Percentiles rank a stretch among this genome's conserved stretches.
phyloP scores from a whole-genome alignment of 2,329 filamentous ascomycete genomes.

The Aspergillus costaricaensis region DNA sequence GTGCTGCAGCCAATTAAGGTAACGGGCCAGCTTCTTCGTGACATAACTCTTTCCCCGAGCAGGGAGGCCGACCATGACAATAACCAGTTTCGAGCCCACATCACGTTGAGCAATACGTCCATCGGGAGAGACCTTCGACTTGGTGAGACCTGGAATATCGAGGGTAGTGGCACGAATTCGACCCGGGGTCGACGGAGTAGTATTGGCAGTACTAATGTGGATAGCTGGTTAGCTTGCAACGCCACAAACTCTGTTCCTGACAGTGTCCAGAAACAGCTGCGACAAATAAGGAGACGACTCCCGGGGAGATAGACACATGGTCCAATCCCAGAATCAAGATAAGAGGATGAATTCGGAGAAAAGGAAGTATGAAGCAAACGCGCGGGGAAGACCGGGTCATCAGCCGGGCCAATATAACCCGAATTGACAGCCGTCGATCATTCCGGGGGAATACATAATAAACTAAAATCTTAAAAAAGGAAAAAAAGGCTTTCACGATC shows the following conservation, averaged over 20 bases:
- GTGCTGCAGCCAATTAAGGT: conserved; percentile 96
- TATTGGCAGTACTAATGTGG: conserved; percentile 24
- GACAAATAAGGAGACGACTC: background rate
- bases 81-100: conserved; percentile 93
- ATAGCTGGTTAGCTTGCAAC: conserved; percentile 6
- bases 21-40: conserved; percentile 94
- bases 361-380: conserved; percentile 6
- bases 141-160: conserved; percentile 94
- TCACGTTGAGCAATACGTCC: conserved; percentile 91
- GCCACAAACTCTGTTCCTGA: background rate
- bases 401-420: conserved; percentile 8
- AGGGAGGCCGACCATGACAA: conserved; percentile 96
- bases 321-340: background rate
- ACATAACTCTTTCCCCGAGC: conserved; percentile 98
- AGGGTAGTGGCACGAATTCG: conserved; percentile 87
- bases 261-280: background rate
- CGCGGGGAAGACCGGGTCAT: background rate
- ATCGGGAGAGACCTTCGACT: conserved; percentile 92
- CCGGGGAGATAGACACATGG: background rate
- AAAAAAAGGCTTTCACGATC: conserved; percentile 12
- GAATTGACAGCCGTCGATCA: conserved; percentile 9
- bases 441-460: background rate
- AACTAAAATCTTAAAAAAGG: background rate
- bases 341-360: background rate
- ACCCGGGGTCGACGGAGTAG: conserved; percentile 64